These are phyloP conservation scores for Sarocladiaceae sp. DNA, from an alignment of 2,329 filamentous ascomycete species.

Conservation along the genomic window DNA sequence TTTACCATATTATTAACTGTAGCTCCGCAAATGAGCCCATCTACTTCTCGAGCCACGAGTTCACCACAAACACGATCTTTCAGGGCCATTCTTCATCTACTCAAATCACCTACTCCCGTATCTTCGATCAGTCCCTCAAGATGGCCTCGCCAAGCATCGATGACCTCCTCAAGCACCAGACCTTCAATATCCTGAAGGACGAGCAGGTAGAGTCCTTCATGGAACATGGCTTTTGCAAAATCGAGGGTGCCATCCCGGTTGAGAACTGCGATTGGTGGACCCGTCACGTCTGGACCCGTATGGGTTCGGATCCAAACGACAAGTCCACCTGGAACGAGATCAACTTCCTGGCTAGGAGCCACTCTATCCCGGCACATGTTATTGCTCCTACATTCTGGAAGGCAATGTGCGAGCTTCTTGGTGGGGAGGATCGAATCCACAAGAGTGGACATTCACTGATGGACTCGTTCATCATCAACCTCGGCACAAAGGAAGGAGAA, in stretches of 20 bases:
- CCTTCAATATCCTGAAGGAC: slow-evolving; percentile 1
- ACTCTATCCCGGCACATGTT: slow-evolving; percentile 44
- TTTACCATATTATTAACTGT: too few relatives aligned
- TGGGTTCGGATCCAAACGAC: slow-evolving; percentile 61
- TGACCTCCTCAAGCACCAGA: slow-evolving; percentile 9
- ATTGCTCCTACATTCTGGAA: slow-evolving; percentile 64
- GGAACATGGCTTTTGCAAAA: slow-evolving; percentile 31
- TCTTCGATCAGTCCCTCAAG: neutral
- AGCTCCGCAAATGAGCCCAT: too few relatives aligned
- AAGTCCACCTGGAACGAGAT: slow-evolving; percentile 61
- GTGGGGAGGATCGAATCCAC: slow-evolving; percentile 53
- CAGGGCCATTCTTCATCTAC: too few relatives aligned
- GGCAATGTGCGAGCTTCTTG: slow-evolving; percentile 62
- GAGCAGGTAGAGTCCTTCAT: slow-evolving; percentile 28
- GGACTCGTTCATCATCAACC: slow-evolving; percentile 66
- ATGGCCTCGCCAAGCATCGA: slow-evolving; percentile 3
- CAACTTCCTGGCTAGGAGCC: slow-evolving; percentile 61
- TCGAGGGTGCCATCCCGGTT: slow-evolving; percentile 14
- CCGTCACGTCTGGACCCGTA: slow-evolving; percentile 55
- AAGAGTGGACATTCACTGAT: slow-evolving; percentile 66
- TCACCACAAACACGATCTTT: too few relatives aligned
- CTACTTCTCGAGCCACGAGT: too few relatives aligned
- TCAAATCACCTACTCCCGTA: neutral
- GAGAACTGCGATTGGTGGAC: slow-evolving; percentile 29
- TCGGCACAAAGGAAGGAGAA: slow-evolving; percentile 52